phyloP scores from a whole-genome alignment of 208 protist species.

The Leptomonas pyrrhocoris region DNA sequence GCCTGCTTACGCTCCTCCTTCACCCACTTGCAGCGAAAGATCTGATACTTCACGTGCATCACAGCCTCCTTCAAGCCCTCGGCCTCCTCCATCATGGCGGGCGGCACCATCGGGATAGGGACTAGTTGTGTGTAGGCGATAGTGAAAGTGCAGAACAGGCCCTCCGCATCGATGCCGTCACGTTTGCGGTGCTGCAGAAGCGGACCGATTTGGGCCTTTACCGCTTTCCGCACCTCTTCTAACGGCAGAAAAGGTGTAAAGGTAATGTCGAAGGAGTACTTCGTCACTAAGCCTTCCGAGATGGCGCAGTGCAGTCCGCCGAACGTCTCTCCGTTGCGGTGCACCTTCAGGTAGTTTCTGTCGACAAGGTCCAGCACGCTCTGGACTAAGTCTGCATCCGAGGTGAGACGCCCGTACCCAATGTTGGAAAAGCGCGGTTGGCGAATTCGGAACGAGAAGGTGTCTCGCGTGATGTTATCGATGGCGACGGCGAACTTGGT shows the following conservation, averaged over 20 bases:
- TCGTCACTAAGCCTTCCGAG: neutral
- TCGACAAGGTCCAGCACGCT: slow-evolving; percentile 23
- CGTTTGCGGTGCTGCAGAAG: slow-evolving; percentile 18
- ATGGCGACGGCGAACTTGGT: slow-evolving; percentile 10
- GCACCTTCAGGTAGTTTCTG: slow-evolving; percentile 23
- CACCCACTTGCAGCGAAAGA: neutral
- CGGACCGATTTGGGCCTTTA: slow-evolving; percentile 6
- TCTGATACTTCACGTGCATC: slow-evolving; percentile 1
- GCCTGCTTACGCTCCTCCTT: neutral
- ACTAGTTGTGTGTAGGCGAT: neutral
- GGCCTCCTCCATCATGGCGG: slow-evolving; percentile 21
- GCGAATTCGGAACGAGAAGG: neutral
- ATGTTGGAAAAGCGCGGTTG: slow-evolving; percentile 1
- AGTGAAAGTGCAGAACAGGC: neutral
- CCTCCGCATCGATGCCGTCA: neutral
- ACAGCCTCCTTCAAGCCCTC: slow-evolving; percentile 10
- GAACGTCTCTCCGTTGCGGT: slow-evolving; percentile 32
- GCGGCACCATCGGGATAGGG: slow-evolving; percentile 24
- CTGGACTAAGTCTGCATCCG: slow-evolving; percentile 57
- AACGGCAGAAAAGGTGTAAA: neutral
- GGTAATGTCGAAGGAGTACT: neutral
- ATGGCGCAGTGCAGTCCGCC: slow-evolving; percentile 35
- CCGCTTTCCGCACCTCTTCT: neutral
- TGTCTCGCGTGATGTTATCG: neutral
- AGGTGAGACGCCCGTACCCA: slow-evolving; percentile 64